Conservation (phyloP, 2,329 filamentous ascomycete genomes). For the Fusarium torulosum region DNA sequence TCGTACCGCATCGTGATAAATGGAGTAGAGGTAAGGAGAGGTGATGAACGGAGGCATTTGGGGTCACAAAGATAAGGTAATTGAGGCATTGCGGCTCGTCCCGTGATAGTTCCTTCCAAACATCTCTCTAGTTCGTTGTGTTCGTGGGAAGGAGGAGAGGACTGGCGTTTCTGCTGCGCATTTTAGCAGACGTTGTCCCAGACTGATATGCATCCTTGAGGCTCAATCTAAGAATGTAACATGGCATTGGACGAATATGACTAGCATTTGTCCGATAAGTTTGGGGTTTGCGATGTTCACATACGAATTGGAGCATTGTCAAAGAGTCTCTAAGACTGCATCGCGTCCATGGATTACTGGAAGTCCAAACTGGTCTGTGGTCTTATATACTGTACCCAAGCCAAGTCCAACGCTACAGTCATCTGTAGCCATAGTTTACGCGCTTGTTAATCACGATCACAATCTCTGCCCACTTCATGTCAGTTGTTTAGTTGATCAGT, state of each 20-base stretch:
- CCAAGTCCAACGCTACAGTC: neutral
- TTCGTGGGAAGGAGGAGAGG: slow-evolving; percentile 23
- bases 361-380: neutral
- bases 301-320: neutral
- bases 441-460: neutral
- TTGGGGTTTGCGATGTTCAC: neutral
- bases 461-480: slow-evolving; percentile 9
- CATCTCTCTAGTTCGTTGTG: neutral
- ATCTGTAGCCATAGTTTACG: neutral
- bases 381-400: neutral
- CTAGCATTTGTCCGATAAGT: neutral
- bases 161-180: neutral
- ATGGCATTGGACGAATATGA: neutral
- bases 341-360: neutral
- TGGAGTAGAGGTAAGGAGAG: slow-evolving; percentile 34
- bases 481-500: neutral
- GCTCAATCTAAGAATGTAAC: neutral
- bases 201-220: neutral
- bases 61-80: neutral
- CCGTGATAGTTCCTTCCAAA: slow-evolving; percentile 13
- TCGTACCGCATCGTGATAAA: slow-evolving; percentile 77
- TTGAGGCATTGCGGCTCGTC: neutral
- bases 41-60: neutral
- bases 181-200: neutral
- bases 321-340: neutral